phyloP scores from a whole-genome alignment of 176 grass and related monocot genomes.

The barley (Hordeum vulgare) region DNA sequence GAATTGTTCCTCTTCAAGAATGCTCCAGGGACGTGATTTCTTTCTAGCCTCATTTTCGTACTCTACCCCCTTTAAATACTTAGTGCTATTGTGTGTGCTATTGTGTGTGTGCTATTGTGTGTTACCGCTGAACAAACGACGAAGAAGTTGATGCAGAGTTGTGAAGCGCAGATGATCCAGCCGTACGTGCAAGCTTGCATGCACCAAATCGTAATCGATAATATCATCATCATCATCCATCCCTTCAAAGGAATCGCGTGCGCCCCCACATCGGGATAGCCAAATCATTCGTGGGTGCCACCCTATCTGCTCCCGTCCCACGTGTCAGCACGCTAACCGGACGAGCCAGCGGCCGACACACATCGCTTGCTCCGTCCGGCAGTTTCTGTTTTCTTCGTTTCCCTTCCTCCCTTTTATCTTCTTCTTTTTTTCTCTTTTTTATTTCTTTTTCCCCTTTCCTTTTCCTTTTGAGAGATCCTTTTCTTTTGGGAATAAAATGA shows the following conservation, averaged over 20 bases:
- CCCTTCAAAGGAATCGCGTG: conserved; percentile 6
- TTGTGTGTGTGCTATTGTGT: too few species aligned
- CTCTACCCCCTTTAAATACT: too few species aligned
- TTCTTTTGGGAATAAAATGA: background rate
- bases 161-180: conserved; percentile 14
- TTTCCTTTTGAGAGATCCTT: background rate
- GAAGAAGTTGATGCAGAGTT: background rate
- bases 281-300: conserved; percentile 38
- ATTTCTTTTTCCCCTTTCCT: background rate
- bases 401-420: background rate
- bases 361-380: background rate
- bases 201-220: conserved; percentile 1
- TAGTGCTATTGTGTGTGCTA: too few species aligned
- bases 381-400: background rate
- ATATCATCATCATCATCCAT: conserved; percentile 20
- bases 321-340: background rate
- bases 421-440: background rate
- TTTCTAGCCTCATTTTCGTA: background rate
- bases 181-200: conserved; percentile 16
- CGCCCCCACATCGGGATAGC: conserved; percentile 21
- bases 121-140: background rate
- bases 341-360: conserved; percentile 6
- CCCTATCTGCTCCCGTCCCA: conserved; percentile 18
- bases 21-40: background rate
- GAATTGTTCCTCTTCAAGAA: background rate